Evolutionary conservation across 352 stramenopile species (phyloP).

Genomic region (Globisporangium acanthophoron): DNA sequence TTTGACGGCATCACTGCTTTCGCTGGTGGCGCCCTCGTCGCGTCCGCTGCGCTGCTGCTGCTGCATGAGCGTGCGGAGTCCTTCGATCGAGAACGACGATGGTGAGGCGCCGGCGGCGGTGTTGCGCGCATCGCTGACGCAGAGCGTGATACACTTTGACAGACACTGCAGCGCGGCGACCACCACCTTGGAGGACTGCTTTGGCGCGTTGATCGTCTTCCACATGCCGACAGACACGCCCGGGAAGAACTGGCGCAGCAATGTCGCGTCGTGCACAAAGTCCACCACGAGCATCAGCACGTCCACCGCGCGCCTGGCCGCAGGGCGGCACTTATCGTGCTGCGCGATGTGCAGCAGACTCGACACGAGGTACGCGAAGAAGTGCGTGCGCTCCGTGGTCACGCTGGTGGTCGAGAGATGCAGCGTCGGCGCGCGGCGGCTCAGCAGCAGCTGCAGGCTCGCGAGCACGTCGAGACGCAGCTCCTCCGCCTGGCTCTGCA

Average conservation of each 20-base stretch:
- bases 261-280: conserved; percentile 29
- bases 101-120: neutral
- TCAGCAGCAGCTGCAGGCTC: conserved; percentile 36
- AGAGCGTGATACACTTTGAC: conserved; percentile 22
- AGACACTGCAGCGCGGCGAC: conserved; percentile 59
- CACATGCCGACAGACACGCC: conserved; percentile 60
- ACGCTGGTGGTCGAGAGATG: conserved; percentile 11
- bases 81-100: conserved; percentile 17
- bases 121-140: conserved; percentile 21
- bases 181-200: conserved; percentile 60
- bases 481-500: conserved; percentile 48
- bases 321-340: conserved; percentile 37
- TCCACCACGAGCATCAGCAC: conserved; percentile 30
- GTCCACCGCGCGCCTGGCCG: conserved; percentile 32
- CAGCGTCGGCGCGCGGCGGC: neutral
- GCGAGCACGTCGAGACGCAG: conserved; percentile 43
- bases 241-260: conserved; percentile 65
- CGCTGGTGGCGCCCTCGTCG: neutral
- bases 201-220: conserved; percentile 54
- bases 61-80: conserved; percentile 7
- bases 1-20: neutral
- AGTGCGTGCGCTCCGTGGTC: conserved; percentile 38
- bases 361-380: conserved; percentile 65
- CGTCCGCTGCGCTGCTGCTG: neutral
- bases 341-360: conserved; percentile 55